Evolutionary conservation across 441 rosid species (phyloP).

Genomic region (Iberis amara): DNA sequence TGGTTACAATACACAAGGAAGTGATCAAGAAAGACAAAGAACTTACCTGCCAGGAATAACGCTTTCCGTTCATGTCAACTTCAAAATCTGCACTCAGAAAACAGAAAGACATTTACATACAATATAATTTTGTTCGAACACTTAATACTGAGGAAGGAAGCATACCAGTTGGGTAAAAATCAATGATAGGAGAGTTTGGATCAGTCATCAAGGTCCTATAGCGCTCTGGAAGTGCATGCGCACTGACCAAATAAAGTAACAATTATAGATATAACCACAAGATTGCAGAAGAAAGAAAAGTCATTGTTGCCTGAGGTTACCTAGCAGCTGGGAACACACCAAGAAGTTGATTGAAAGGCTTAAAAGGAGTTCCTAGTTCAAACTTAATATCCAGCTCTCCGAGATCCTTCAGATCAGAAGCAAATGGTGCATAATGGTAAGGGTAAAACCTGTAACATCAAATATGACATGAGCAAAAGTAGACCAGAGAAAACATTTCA

Average conservation of each 20-base stretch:
- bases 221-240: slow-evolving; percentile 88
- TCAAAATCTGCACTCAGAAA: slow-evolving; percentile 56
- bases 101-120: background rate
- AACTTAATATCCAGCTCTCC: slow-evolving; percentile 62
- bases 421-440: slow-evolving; percentile 98
- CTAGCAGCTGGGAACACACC: slow-evolving; percentile 99
- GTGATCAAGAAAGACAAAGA: slow-evolving; percentile 17
- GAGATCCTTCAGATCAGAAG: slow-evolving; percentile 92
- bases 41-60: slow-evolving; percentile 84
- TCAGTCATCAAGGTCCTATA: slow-evolving; percentile 88
- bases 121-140: slow-evolving; percentile 5
- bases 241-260: slow-evolving; percentile 43
- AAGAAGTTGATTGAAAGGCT: slow-evolving; percentile 89
- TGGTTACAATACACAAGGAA: slow-evolving; percentile 16
- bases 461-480: background rate
- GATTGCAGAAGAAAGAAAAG: background rate
- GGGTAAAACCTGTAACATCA: slow-evolving; percentile 81
- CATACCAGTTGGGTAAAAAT: slow-evolving; percentile 90
- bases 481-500: background rate
- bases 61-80: slow-evolving; percentile 96
- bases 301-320: slow-evolving; percentile 34
- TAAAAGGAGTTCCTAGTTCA: slow-evolving; percentile 83
- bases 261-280: background rate
- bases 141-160: slow-evolving; percentile 12
- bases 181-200: slow-evolving; percentile 82